phyloP scores from a whole-genome alignment of 345 rosid genomes.

The Acer saccharum region DNA sequence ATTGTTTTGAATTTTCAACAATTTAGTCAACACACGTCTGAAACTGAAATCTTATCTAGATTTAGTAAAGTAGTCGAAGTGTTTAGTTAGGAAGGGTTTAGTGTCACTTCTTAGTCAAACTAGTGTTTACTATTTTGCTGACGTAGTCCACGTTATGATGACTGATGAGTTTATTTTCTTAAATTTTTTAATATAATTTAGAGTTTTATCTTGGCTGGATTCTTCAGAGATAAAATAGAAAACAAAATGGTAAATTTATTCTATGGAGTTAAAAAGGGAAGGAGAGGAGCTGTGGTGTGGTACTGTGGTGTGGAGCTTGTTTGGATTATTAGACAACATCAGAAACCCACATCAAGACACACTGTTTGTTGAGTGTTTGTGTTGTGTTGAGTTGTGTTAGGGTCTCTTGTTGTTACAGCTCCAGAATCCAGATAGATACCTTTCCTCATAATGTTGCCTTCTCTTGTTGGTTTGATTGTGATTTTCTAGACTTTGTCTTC shows the following conservation, averaged over 20 bases:
- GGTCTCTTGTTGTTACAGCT: conserved; percentile 30
- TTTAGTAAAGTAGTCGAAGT: neutral
- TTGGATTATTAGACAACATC: conserved; percentile 30
- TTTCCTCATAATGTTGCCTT: conserved; percentile 47
- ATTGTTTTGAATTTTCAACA: neutral
- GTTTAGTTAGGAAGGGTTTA: neutral
- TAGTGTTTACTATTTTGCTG: neutral
- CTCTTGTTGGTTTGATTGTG: conserved; percentile 33
- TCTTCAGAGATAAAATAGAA: neutral
- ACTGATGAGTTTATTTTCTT: neutral
- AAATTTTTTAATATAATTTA: neutral
- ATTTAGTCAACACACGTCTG: neutral
- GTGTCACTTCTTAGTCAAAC: conserved; percentile 3
- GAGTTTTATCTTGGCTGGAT: neutral
- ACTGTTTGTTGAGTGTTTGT: neutral
- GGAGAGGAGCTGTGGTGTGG: neutral
- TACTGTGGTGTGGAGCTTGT: neutral
- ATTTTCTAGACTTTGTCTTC: conserved; percentile 18
- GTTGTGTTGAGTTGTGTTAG: conserved; percentile 14
- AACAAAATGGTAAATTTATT: conserved; percentile 21
- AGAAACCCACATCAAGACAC: conserved; percentile 20
- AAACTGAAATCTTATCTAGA: neutral
- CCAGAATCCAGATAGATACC: conserved; percentile 47
- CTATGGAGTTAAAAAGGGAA: conserved; percentile 20
- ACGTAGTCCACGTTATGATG: neutral